These are phyloP conservation scores for Penicillium cinerascens DNA, from an alignment of 495 filamentous ascomycete species.

Conservation along the genomic window DNA sequence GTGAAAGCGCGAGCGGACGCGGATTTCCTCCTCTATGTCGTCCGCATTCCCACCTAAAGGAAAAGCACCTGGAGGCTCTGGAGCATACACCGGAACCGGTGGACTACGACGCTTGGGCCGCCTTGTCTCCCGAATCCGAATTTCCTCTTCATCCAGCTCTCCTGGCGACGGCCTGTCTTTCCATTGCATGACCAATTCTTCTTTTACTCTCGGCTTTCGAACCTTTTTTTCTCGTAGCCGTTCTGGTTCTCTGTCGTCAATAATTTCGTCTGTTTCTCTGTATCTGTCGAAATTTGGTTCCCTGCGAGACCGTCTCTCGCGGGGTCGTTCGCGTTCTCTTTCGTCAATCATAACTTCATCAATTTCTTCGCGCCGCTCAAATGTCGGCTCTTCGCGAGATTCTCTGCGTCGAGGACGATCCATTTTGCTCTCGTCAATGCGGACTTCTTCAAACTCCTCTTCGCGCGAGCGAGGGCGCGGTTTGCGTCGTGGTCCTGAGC, in stretches of 20 bases:
- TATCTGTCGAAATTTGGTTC: neutral
- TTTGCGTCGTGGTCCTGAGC: constrained; percentile 9
- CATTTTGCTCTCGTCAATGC: constrained; percentile 10
- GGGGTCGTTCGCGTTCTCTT: constrained; percentile 3
- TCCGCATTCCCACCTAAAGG: constrained; percentile 2
- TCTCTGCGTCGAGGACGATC: neutral
- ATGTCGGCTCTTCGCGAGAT: neutral
- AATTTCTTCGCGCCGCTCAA: neutral
- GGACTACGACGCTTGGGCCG: constrained; percentile 5
- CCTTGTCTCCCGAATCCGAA: constrained; percentile 4
- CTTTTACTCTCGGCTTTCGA: constrained; percentile 5
- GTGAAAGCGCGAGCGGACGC: constrained; percentile 2
- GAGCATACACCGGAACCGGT: constrained; percentile 2
- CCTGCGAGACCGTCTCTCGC: neutral
- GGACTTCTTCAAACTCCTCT: constrained; percentile 10
- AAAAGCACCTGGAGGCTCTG: constrained; percentile 8
- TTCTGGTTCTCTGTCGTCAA: constrained; percentile 10
- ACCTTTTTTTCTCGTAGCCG: neutral
- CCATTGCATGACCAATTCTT: constrained; percentile 13
- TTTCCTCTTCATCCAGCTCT: constrained; percentile 15
- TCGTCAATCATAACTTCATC: constrained; percentile 6
- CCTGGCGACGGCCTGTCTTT: constrained; percentile 16
- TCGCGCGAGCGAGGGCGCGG: constrained; percentile 4
- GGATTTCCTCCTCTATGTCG: constrained; percentile 11
- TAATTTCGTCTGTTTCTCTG: neutral